Evolutionary conservation across 108 stramenopile species (phyloP).

Genomic region (Fragilariopsis cylindrus): DNA sequence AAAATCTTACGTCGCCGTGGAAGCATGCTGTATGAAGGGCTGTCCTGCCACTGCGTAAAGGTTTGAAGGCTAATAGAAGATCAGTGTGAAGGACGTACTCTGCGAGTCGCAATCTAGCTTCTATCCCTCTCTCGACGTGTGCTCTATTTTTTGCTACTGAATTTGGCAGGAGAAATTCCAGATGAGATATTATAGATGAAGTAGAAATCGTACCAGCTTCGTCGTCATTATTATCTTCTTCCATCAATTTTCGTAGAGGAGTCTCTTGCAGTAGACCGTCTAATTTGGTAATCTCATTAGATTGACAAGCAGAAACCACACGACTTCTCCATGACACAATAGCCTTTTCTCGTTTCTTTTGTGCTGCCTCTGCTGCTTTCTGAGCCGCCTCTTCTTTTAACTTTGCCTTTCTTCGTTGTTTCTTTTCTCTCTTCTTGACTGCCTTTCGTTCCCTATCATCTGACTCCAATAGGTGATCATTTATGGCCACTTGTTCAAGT

Average conservation of each 20-base stretch:
- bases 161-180: slow-evolving; percentile 51
- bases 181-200: slow-evolving; percentile 21
- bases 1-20: slow-evolving; percentile 43
- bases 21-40: slow-evolving; percentile 59
- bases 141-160: slow-evolving; percentile 44
- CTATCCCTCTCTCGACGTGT: slow-evolving; percentile 31
- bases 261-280: slow-evolving; percentile 61
- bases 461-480: slow-evolving; percentile 51
- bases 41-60: slow-evolving; percentile 42
- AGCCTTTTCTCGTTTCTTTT: slow-evolving; percentile 71
- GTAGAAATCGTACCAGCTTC: not conserved
- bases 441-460: slow-evolving; percentile 57
- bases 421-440: slow-evolving; percentile 74
- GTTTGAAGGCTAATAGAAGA: slow-evolving; percentile 33
- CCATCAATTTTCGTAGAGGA: slow-evolving; percentile 38
- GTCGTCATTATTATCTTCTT: slow-evolving; percentile 15
- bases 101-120: slow-evolving; percentile 33
- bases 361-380: slow-evolving; percentile 64
- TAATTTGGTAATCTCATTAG: slow-evolving; percentile 55
- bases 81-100: slow-evolving; percentile 29
- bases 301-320: slow-evolving; percentile 67
- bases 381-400: slow-evolving; percentile 61
- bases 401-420: slow-evolving; percentile 66
- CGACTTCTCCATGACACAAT: slow-evolving; percentile 70
- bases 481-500: slow-evolving; percentile 44